Base-by-base conservation (phyloP, 2,329 filamentous ascomycete genomes). In the Decorospora gaudefroyi region DNA sequence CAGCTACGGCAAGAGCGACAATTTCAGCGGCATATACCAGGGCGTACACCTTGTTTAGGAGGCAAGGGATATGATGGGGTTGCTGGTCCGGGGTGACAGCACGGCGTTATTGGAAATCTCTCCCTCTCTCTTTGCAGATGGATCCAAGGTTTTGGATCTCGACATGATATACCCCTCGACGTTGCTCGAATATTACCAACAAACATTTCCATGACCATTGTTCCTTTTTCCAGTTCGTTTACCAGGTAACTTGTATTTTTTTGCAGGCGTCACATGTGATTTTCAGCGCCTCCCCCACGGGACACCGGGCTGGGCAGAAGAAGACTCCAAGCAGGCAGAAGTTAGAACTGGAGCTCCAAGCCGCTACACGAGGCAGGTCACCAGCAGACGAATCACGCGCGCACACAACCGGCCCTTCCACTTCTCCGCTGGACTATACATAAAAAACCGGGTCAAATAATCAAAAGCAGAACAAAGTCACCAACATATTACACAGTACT, bases 101-200 rank as follows among this genome's bases (percentile, higher is more conserved):
- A 48, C 29, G 57, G 57, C 57, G 58, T 61, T 57, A 21, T 49
- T 40, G 37, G 23, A 9, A 16, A 16, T 31, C 22, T 25, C 19
- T 17, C 31, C 25, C 19, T 9, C 5, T 37, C 18, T 25, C n/a
- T 13, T 35, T 25, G n/a, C n/a, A 35, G 37, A 34, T 35, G 41
- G 32, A 41, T 38, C 22, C 4, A 26, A 42, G 26, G 23, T 6
- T 23, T 28, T 21, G 28, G 33, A 42, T 49, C 38, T 41, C 39
- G 35, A 46, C 44, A 57, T 51, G 55, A 59, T 59, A 59, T 57
- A 55, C 53, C 55, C 55, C 51, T n/a, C n/a, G n/a, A 42, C 39
- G 50, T 30, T 40, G 21, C 10, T 42, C 12, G 29, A 53, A 47
- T 44, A 25, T 17, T 21, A 32, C 19, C 23, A 44, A 22, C 17